Evolutionary conservation across 2,329 filamentous ascomycete species (phyloP).

Genomic region (Aspergillus sp.): DNA sequence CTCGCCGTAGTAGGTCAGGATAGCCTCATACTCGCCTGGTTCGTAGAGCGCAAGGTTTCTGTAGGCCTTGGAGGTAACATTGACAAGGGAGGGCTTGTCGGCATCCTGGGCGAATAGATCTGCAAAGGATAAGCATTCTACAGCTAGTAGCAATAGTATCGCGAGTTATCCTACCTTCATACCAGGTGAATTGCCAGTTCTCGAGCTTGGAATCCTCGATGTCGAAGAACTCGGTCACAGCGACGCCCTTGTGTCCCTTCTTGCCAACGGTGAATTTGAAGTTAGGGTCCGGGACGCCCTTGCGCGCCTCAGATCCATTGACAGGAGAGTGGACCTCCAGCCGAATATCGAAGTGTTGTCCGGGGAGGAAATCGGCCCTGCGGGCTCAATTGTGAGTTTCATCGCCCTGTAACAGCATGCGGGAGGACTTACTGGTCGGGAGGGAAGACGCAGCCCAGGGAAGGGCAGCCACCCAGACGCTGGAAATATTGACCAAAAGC

Average conservation of each 20-base stretch:
- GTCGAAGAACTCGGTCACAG: conserved; percentile 67
- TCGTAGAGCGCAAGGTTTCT: conserved; percentile 73
- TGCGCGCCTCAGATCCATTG: conserved; percentile 78
- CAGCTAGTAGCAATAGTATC: not conserved
- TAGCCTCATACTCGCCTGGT: conserved; percentile 76
- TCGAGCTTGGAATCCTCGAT: conserved; percentile 70
- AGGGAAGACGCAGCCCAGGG: conserved; percentile 57
- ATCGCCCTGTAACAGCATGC: not conserved
- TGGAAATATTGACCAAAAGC: conserved; percentile 54
- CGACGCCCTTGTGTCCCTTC: conserved; percentile 54
- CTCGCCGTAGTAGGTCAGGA: conserved; percentile 71
- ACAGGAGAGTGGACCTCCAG: conserved; percentile 78
- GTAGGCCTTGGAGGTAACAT: conserved; percentile 78
- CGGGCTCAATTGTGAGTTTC: not conserved
- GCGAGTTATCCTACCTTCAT: conserved; percentile 56
- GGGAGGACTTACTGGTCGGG: conserved; percentile 53
- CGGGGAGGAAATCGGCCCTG: conserved; percentile 75
- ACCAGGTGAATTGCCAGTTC: conserved; percentile 82
- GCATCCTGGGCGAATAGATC: conserved; percentile 76
- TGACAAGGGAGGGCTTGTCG: conserved; percentile 68
- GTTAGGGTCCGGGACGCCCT: conserved; percentile 67
- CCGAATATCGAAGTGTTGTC: conserved; percentile 80
- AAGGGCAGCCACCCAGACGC: conserved; percentile 56
- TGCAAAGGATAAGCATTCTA: conserved; percentile 22
- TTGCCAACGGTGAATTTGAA: conserved; percentile 73